Base-by-base conservation (phyloP, 495 filamentous ascomycete species). In the Parmelia sp. region DNA sequence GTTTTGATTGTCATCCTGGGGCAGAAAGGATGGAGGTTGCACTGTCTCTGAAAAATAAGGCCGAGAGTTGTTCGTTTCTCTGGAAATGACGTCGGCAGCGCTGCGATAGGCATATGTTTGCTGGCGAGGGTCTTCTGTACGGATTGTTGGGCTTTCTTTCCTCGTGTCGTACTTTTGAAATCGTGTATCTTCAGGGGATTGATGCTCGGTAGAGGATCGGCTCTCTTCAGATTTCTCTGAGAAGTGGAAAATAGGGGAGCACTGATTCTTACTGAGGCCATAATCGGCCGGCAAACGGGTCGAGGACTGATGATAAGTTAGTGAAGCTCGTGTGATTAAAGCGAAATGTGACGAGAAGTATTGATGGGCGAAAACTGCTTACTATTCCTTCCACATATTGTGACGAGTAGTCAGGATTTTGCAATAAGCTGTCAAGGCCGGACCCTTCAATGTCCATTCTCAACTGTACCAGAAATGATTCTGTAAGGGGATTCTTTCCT, bases 381-480 rank as follows among this genome's bases (percentile, higher is more conserved):
- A 61, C 63, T 56, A 62, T 65, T 58, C 60, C 44, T 10, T 62
- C 56, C 58, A 62, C 49, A 4, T 59, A 59, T 36, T 42, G n/a
- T 23, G 65, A 57, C 11, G 61, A 59, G 45, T 63, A 69, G 53
- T 69, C 59, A 2, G 67, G 53, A 37, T 69, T 69, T 37, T 67
- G 61, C 21, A 66, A 51, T 35, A 65, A 62, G 40, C 66, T 66
- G 25, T 68, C 71, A 33, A 82, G 71, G 15, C 75, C 74, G n/a
- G 74, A 79, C 10, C 88, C 86, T 71, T 92, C 88, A 3, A 97
- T 82, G 70, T 99, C 94, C 12, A 96, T 87, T 71, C 97, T 91
- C 7, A 99, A 79, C 74, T 97, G 94, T 31, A 93, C 88, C 40
- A 97, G 78, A 79, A 99, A 99, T 0, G 92, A 96, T 71, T 96